These are phyloP conservation scores for Vanrija humicola DNA, from an alignment of 1,284 basidiomycete genomes.

Conservation along the genomic window DNA sequence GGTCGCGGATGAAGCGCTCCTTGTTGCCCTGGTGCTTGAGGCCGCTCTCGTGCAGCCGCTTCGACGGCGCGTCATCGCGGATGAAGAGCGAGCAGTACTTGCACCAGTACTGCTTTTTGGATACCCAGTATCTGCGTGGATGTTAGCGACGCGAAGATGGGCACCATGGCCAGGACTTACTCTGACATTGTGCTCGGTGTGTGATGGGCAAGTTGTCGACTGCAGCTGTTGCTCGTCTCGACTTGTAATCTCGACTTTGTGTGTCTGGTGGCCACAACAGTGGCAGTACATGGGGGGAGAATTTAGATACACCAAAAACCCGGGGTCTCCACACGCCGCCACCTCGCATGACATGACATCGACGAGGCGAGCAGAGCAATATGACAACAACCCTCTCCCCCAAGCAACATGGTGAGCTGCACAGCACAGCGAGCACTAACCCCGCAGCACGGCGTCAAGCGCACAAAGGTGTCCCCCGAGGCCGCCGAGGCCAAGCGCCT, in stretches of 20 bases:
- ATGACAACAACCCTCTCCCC: background rate
- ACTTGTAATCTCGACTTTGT: background rate
- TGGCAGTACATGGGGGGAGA: background rate
- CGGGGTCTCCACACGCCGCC: background rate
- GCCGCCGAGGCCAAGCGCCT: conserved; percentile 62
- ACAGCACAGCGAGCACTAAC: background rate
- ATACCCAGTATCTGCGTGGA: conserved; percentile 50
- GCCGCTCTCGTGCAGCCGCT: conserved; percentile 88
- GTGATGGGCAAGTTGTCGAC: too few species aligned
- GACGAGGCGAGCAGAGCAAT: background rate
- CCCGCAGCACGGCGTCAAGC: conserved; percentile 68
- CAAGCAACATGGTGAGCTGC: conserved; percentile 6
- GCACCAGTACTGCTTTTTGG: conserved; percentile 54
- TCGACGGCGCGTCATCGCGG: conserved; percentile 87
- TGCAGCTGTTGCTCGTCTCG: too few species aligned
- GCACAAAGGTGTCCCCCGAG: conserved; percentile 61
- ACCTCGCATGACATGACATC: background rate
- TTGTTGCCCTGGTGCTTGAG: conserved; percentile 90
- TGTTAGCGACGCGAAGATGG: background rate
- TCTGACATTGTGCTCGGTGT: conserved; percentile 22
- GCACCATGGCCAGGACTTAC: conserved; percentile 11
- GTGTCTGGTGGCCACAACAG: background rate
- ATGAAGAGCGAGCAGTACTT: conserved; percentile 57
- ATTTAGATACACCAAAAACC: background rate
- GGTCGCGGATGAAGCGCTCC: conserved; percentile 81